These are phyloP conservation scores for Eucalyptus erythrocorys DNA, from an alignment of 345 rosid genomes.

Conservation along the genomic window DNA sequence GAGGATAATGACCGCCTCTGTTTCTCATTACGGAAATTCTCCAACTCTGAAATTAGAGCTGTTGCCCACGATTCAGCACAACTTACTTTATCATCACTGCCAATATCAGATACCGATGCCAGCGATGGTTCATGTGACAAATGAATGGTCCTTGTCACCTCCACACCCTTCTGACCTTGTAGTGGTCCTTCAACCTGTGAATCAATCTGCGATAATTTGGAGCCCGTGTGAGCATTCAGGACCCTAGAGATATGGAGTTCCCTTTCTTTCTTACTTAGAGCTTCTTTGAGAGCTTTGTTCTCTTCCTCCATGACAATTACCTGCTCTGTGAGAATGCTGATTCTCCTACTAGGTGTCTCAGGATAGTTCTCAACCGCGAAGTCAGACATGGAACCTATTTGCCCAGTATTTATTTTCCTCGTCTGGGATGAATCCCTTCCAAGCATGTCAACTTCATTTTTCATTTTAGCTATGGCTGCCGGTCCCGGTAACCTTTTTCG, in stretches of 20 bases:
- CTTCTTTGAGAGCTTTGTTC: conserved; percentile 67
- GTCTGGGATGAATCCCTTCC: conserved; percentile 36
- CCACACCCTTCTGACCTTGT: conserved; percentile 20
- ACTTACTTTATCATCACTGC: conserved; percentile 58
- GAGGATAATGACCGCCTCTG: conserved; percentile 21
- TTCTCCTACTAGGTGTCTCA: conserved; percentile 20
- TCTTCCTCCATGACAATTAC: conserved; percentile 63
- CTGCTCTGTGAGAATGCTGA: conserved; percentile 49
- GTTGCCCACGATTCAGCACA: conserved; percentile 73
- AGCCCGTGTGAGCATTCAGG: conserved; percentile 51
- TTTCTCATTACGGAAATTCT: conserved; percentile 51
- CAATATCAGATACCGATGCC: conserved; percentile 58
- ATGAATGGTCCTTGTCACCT: conserved; percentile 22
- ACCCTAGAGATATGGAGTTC: conserved; percentile 69
- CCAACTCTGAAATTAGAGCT: conserved; percentile 62
- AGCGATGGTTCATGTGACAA: conserved; percentile 32
- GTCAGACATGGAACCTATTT: conserved; percentile 9
- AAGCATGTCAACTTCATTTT: conserved; percentile 64
- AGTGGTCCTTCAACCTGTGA: conserved; percentile 36
- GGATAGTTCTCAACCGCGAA: conserved; percentile 8
- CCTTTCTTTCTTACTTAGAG: conserved; percentile 41
- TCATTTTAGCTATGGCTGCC: conserved; percentile 72
- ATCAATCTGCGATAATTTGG: conserved; percentile 51
- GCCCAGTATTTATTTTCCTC: conserved; percentile 31
- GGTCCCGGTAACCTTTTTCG: conserved; percentile 85